A percentile compares a stretch with the other conserved stretches of the same genome.
phyloP scores from a whole-genome alignment of 2,329 filamentous ascomycete genomes.

The Thermoascus crustaceus region DNA sequence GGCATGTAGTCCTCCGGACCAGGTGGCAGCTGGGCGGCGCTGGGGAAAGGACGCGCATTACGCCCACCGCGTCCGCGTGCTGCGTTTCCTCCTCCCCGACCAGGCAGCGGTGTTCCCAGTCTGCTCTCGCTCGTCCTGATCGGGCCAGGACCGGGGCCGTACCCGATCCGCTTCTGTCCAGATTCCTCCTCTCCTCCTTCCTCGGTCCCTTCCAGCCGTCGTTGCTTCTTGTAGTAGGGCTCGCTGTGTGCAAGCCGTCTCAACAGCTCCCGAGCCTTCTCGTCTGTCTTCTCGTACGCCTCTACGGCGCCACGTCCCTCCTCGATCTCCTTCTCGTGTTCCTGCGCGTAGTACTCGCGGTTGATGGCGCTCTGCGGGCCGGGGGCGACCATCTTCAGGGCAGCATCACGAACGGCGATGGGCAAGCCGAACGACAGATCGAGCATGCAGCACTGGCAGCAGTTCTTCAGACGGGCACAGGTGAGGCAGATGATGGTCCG shows the following conservation, averaged over 20 bases:
- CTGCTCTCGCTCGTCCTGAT: constrained; percentile 63
- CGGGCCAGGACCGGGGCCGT: constrained; percentile 48
- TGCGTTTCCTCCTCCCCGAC: too few relatives aligned
- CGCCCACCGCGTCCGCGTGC: constrained; percentile 43
- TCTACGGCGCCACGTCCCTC: constrained; percentile 79
- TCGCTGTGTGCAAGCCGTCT: constrained; percentile 81
- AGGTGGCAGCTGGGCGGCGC: constrained; percentile 65
- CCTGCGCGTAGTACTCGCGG: constrained; percentile 93
- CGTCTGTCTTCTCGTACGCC: constrained; percentile 93
- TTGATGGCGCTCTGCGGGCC: constrained; percentile 90
- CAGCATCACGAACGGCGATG: constrained; percentile 89
- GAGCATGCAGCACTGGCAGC: constrained; percentile 98
- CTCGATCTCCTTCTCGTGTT: constrained; percentile 91
- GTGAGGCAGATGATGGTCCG: constrained; percentile 93
- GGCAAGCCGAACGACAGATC: constrained; percentile 93
- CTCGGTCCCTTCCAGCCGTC: constrained; percentile 57
- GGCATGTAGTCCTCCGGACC: constrained; percentile 79
- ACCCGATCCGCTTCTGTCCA: constrained; percentile 32
- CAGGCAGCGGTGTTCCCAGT: constrained; percentile 29
- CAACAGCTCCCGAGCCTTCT: constrained; percentile 85
- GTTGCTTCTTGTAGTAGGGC: constrained; percentile 87
- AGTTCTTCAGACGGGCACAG: constrained; percentile 95
- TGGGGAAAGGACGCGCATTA: constrained; percentile 55
- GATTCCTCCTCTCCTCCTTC: constrained; percentile 36
- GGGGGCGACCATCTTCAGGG: constrained; percentile 93